These are phyloP conservation scores for Fusarium veterinarium DNA, from an alignment of 2,329 filamentous ascomycete species.

Conservation along the genomic window DNA sequence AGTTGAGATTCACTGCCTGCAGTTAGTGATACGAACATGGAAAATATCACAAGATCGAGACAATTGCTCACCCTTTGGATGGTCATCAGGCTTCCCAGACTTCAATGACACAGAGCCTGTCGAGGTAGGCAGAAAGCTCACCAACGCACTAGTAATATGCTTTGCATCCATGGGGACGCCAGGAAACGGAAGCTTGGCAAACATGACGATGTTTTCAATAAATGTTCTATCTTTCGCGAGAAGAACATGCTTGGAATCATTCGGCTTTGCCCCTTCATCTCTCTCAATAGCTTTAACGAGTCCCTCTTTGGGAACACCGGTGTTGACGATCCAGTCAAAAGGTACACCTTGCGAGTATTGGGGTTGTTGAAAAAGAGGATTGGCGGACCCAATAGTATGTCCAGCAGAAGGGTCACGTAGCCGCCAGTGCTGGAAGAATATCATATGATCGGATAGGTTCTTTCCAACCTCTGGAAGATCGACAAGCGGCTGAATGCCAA, in stretches of 20 bases:
- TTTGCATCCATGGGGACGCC: slow-evolving; percentile 36
- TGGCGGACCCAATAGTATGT: slow-evolving; percentile 48
- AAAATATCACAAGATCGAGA: background rate
- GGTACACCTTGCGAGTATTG: slow-evolving; percentile 53
- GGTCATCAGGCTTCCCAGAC: slow-evolving; percentile 35
- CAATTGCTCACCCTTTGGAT: slow-evolving; percentile 35
- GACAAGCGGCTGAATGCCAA: slow-evolving; percentile 52
- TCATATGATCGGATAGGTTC: slow-evolving; percentile 49
- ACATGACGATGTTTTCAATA: slow-evolving; percentile 38
- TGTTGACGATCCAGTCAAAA: slow-evolving; percentile 52
- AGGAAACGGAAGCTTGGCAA: slow-evolving; percentile 41
- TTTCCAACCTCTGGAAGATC: slow-evolving; percentile 63
- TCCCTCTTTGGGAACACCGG: slow-evolving; percentile 42
- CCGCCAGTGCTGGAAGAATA: slow-evolving; percentile 47
- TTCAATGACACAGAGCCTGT: slow-evolving; percentile 35
- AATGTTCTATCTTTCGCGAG: slow-evolving; percentile 42
- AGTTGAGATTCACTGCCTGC: slow-evolving; percentile 38
- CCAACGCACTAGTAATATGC: slow-evolving; percentile 39
- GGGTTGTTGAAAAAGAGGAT: slow-evolving; percentile 50
- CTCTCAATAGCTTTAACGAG: slow-evolving; percentile 48
- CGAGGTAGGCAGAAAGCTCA: slow-evolving; percentile 43
- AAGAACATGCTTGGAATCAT: slow-evolving; percentile 49
- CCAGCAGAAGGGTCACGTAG: slow-evolving; percentile 50
- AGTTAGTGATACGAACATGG: background rate
- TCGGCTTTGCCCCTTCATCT: slow-evolving; percentile 49